Conservation (phyloP, 164 flowering plant genomes). For the Berberis thunbergii region DNA sequence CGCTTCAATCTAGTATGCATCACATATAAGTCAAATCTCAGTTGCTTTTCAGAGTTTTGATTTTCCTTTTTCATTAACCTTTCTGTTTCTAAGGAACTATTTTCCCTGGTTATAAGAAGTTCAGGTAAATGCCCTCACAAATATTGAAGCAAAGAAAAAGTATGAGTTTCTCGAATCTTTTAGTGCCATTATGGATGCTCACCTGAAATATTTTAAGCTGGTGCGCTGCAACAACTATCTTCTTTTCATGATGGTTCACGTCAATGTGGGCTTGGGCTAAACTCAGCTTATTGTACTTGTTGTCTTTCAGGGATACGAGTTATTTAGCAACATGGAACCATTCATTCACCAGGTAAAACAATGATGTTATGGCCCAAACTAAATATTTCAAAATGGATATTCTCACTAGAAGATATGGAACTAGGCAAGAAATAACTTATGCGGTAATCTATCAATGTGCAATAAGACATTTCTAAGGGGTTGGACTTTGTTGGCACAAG, state of each 20-base stretch:
- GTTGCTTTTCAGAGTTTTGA: slow-evolving; percentile 1
- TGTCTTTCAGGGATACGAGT: slow-evolving; percentile 58
- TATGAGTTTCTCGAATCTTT: slow-evolving; percentile 81
- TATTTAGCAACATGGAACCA: slow-evolving; percentile 81
- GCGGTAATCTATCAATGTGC: too few relatives aligned
- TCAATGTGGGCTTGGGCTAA: not conserved
- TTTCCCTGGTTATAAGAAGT: slow-evolving; percentile 37
- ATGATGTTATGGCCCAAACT: not conserved
- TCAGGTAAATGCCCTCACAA: slow-evolving; percentile 77
- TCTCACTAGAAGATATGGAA: too few relatives aligned
- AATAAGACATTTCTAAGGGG: too few relatives aligned
- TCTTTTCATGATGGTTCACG: not conserved
- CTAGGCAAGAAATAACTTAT: too few relatives aligned
- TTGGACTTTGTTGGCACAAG: too few relatives aligned
- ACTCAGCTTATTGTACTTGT: not conserved
- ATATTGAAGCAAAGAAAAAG: slow-evolving; percentile 86
- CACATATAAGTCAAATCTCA: slow-evolving; percentile 3
- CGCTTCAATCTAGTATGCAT: slow-evolving; percentile 86
- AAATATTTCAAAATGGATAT: too few relatives aligned
- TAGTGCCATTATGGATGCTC: slow-evolving; percentile 95
- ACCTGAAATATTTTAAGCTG: slow-evolving; percentile 84
- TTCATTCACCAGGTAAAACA: slow-evolving; percentile 66
- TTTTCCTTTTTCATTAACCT: not conserved
- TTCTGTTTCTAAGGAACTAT: slow-evolving; percentile 17
- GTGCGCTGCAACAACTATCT: slow-evolving; percentile 23